These are phyloP conservation scores for Teratosphaeria zuluensis DNA, from an alignment of 2,329 filamentous ascomycete genomes.

Conservation along the genomic window DNA sequence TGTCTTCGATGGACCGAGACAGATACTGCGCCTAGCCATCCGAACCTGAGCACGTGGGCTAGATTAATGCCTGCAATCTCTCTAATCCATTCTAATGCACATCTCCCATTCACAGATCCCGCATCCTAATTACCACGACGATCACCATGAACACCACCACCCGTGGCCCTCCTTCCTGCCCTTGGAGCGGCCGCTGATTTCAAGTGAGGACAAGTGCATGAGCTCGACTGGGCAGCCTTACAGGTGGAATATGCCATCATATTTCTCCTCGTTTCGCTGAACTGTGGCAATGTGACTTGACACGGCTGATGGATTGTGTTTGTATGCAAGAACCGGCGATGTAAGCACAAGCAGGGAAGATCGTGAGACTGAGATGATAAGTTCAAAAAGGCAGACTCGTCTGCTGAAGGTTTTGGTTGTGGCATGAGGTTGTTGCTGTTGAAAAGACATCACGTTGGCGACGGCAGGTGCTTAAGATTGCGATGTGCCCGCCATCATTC, in stretches of 20 bases:
- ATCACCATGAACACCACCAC: too few species aligned
- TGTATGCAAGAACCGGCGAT: background rate
- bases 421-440: too few species aligned
- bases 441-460: too few species aligned
- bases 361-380: too few species aligned
- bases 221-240: background rate
- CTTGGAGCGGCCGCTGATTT: too few species aligned
- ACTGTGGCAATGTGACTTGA: background rate
- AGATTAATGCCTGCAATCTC: too few species aligned
- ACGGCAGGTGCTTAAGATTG: background rate
- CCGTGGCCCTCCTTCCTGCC: background rate
- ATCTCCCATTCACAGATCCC: too few species aligned
- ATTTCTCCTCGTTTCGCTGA: background rate
- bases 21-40: background rate
- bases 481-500: background rate
- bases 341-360: too few species aligned
- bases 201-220: background rate
- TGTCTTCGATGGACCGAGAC: background rate
- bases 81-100: too few species aligned
- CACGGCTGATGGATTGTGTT: background rate
- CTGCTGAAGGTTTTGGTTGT: too few species aligned
- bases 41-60: background rate
- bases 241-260: background rate
- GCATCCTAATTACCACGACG: too few species aligned
- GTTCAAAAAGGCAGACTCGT: too few species aligned